Base-by-base conservation (phyloP, 371 early-diverging fungal genomes). In the Rhizopus sp. region DNA sequence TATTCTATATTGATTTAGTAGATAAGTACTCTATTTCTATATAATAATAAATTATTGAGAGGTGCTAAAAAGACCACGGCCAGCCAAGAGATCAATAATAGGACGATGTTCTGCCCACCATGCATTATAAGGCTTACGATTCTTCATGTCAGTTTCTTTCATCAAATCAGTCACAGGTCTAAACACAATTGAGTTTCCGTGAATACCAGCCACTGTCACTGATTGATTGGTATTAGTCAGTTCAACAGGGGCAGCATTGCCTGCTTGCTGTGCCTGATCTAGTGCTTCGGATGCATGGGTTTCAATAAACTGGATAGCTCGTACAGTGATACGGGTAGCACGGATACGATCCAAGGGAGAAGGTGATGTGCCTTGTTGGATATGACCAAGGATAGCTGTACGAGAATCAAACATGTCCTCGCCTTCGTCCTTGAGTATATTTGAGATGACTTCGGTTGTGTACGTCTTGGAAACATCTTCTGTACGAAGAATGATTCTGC, bases 321-420 rank as follows among this genome's bases (percentile, higher is more conserved):
- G 78, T 35, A 91, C 86, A 13, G 95, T 96, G 57, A 94, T 78
- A 30, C 91, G 83, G 15, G 90, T 91, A 8, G 96, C 97, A 34
- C 95, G 88, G 58, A 97, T 87, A 55, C 99, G 91, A 75, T 99
- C 99, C 53, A 97, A 74, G 5, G 99, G 99, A 9, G 92, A 89
- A 7, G 99, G 97, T 13, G 91, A 88, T 42, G 91, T 92, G 53
- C 99, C 99, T 75, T 97, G 97, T 75, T 99, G 99, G 54, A 98
- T 80, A 65, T 98, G 96, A 10, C 99, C 99, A 39, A 99, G 79
- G 9, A 96, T 90, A 16, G 96, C 87, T 12, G 95, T 93, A 42
- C 95, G 87, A 0, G 96, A 91, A 66, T 95, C 94, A 77, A 93
- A 99, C 64, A 93, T 78, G 4, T 88, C 88, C 33, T 84, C 78